Percentiles rank a stretch among this genome's conserved stretches.
phyloP scores from a whole-genome alignment of 345 rosid species.

The Excoecaria agallocha region DNA sequence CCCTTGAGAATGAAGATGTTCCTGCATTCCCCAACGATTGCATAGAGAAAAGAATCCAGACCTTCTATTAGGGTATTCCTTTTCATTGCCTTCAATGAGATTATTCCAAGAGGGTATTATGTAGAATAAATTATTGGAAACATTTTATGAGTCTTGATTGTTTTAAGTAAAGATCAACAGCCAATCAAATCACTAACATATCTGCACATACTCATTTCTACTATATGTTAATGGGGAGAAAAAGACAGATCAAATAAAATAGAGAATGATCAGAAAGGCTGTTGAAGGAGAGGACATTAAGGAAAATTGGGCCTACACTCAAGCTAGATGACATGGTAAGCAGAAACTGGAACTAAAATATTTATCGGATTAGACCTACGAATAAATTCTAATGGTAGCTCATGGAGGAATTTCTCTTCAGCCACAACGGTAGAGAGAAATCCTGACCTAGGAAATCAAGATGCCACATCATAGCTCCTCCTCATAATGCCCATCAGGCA shows the following conservation, averaged over 20 bases:
- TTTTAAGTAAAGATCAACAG: neutral
- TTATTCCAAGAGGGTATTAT: neutral
- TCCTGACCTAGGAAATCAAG: neutral
- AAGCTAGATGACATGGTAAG: too few species aligned
- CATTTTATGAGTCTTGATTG: neutral
- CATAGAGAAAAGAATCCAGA: neutral
- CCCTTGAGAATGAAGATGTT: neutral
- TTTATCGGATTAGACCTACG: too few species aligned
- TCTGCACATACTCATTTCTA: too few species aligned
- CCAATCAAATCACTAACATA: too few species aligned
- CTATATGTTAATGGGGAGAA: too few species aligned
- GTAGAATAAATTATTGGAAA: neutral
- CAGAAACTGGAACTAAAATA: too few species aligned
- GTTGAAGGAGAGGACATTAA: too few species aligned
- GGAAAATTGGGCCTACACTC: too few species aligned
- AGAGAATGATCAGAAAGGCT: too few species aligned
- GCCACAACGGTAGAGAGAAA: neutral
- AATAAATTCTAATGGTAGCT: neutral
- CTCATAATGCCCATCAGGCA: too few species aligned
- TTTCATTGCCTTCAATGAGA: neutral
- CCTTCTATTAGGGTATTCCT: neutral
- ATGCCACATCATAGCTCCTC: too few species aligned
- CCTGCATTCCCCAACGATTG: neutral
- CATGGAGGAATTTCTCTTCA: neutral
- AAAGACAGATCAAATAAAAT: too few species aligned